A percentile compares a stretch with the other conserved stretches of the same genome.
Conservation (phyloP, 208 protist species). For the Leishmania turanica region DNA sequence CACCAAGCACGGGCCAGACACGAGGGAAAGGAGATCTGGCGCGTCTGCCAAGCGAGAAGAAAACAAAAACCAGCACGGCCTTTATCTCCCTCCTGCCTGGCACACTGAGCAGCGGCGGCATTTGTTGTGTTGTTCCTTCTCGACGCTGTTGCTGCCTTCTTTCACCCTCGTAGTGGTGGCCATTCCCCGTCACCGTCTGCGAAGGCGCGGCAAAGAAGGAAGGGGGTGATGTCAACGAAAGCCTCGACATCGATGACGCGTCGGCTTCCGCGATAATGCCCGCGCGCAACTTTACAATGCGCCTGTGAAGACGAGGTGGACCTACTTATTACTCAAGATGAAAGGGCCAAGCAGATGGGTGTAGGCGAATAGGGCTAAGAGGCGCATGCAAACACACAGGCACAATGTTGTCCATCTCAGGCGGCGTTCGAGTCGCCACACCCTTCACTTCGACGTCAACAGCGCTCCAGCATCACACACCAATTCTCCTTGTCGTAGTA, state of each 20-base stretch:
- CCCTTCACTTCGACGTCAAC: background rate
- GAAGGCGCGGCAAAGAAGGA: background rate
- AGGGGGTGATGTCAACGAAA: background rate
- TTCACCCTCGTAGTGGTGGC: background rate
- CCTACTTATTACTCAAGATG: background rate
- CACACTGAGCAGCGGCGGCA: background rate
- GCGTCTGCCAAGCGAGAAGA: background rate
- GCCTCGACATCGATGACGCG: background rate
- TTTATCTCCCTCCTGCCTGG: background rate
- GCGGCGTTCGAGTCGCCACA: background rate
- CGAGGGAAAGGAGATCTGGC: background rate
- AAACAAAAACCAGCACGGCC: background rate
- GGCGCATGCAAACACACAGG: background rate
- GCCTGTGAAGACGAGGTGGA: background rate
- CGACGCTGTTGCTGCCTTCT: background rate
- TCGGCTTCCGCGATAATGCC: background rate
- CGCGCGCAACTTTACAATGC: background rate
- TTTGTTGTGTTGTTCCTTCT: too few relatives aligned
- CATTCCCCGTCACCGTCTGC: background rate
- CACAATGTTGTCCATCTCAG: background rate
- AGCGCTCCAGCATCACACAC: conserved; percentile 66
- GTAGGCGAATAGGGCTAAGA: background rate
- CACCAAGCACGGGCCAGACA: background rate
- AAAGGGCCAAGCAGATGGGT: background rate
- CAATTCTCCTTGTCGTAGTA: conserved; percentile 93